These are phyloP conservation scores for Linum tenue DNA, from an alignment of 345 rosid species.

Conservation along the genomic window DNA sequence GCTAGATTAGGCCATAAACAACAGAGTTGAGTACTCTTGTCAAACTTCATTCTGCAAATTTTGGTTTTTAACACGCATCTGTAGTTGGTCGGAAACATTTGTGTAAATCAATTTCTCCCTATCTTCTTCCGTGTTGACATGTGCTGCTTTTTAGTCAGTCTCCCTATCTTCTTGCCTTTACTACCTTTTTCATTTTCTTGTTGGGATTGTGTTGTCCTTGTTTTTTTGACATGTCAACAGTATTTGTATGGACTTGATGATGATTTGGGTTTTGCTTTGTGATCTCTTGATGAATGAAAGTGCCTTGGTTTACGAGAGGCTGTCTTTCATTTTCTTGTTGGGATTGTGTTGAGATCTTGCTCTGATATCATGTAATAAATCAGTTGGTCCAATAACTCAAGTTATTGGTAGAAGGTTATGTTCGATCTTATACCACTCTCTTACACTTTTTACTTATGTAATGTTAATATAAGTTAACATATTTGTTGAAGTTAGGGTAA, in stretches of 20 bases:
- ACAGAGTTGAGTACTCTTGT: slow-evolving; percentile 5
- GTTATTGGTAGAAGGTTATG: too few relatives aligned
- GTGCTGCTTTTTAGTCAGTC: background rate
- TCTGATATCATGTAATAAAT: too few relatives aligned
- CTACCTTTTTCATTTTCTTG: background rate
- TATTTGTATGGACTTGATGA: background rate
- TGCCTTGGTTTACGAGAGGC: too few relatives aligned
- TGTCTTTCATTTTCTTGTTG: background rate
- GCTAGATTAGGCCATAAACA: slow-evolving; percentile 47
- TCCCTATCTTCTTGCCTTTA: background rate
- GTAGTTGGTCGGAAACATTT: slow-evolving; percentile 16
- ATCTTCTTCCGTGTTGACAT: background rate
- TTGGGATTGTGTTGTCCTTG: too few relatives aligned
- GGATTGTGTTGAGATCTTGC: too few relatives aligned
- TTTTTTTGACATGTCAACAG: background rate
- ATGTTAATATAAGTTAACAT: too few relatives aligned
- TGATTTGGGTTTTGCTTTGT: slow-evolving; percentile 3
- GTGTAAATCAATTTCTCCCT: slow-evolving; percentile 30
- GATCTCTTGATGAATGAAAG: background rate
- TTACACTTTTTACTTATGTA: too few relatives aligned
- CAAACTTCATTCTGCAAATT: slow-evolving; percentile 1
- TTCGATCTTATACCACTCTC: too few relatives aligned
- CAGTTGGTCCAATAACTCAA: too few relatives aligned
- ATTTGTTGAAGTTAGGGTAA: too few relatives aligned
- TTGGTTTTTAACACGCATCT: slow-evolving; percentile 13